Base-by-base conservation (phyloP, 352 stramenopile genomes). In the Phytophthora europaea region DNA sequence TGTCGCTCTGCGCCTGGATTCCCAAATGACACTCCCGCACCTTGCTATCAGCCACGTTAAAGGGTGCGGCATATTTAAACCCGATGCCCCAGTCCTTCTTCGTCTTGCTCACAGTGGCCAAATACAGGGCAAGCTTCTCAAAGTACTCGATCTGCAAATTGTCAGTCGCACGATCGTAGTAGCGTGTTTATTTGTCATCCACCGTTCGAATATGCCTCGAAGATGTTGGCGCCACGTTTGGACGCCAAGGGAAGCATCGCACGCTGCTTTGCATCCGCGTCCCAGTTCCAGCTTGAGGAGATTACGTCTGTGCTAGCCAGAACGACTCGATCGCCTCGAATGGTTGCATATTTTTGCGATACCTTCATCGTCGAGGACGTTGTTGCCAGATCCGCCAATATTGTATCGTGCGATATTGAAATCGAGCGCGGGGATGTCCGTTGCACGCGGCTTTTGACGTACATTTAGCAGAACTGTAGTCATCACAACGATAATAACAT, bases 141-240 rank as follows among this genome's bases (percentile, higher is more conserved):
- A 79, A 54, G 65, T 80, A 79, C 67, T 60, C 74, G 28, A 33
- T 52, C 20, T 75, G 51, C 6, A 89, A 52, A 43, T 89, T 89
- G 60, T 86, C 80, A 16, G 61, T 52, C 8, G 58, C 57, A n/a
- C 78, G 69, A 1, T 72, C 71, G n/a, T 76, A 1, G 80, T 76
- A 0, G 81, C 79, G 47, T 65, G 62, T 60, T 87, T 85, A 36
- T 61, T 73, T 20, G 72, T 85, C 82, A 89, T 89, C 75, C 80
- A 89, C 82, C 80, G 61, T 86, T 88, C 13, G 78, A 85, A 53
- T 81, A 89, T 1, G 78, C 80, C 43, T 87, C 82, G n/a, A 89
- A 59, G 15, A 81, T 22, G 65, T 83, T 70, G 18, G 52, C 76
- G 7, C 76, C 82, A 45, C 73, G 78, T 0, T 60, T 48, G n/a